Evolutionary conservation across 2,329 filamentous ascomycete species (phyloP).

Genomic region (Colletotrichum eremochloae): DNA sequence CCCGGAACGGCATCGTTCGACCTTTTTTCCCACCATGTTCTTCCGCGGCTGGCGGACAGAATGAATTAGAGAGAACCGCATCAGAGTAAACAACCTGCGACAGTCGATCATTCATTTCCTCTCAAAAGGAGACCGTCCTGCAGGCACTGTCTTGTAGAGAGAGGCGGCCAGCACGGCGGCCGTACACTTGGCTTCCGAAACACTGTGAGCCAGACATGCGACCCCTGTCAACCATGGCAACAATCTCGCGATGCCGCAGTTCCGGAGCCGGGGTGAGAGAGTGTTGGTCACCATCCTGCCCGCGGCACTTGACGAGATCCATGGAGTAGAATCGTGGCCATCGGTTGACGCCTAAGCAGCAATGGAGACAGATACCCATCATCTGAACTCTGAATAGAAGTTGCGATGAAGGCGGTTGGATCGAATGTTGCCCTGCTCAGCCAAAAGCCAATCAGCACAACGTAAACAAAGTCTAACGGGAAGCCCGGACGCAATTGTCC

Average conservation of each 20-base stretch:
- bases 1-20: conserved; percentile 8
- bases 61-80: not conserved
- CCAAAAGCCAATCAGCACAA: not conserved
- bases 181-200: conserved; percentile 36
- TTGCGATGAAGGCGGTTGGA: conserved; percentile 24
- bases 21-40: not conserved
- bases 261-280: not conserved
- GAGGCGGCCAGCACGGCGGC: not conserved
- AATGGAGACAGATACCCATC: conserved; percentile 11
- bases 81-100: conserved; percentile 28
- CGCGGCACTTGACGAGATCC: not conserved
- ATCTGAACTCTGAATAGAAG: conserved; percentile 29
- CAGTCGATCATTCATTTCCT: conserved; percentile 37
- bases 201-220: conserved; percentile 34
- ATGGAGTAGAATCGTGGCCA: not conserved
- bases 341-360: not conserved
- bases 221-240: conserved; percentile 24
- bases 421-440: not conserved
- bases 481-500: not conserved
- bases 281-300: too few species aligned
- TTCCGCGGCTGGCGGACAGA: not conserved
- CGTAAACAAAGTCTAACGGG: conserved; percentile 11
- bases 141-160: conserved; percentile 14
- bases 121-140: conserved; percentile 2
- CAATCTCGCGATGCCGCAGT: conserved; percentile 27